phyloP scores from a whole-genome alignment of 2,329 filamentous ascomycete genomes.

The Bipolaris sorokiniana region DNA sequence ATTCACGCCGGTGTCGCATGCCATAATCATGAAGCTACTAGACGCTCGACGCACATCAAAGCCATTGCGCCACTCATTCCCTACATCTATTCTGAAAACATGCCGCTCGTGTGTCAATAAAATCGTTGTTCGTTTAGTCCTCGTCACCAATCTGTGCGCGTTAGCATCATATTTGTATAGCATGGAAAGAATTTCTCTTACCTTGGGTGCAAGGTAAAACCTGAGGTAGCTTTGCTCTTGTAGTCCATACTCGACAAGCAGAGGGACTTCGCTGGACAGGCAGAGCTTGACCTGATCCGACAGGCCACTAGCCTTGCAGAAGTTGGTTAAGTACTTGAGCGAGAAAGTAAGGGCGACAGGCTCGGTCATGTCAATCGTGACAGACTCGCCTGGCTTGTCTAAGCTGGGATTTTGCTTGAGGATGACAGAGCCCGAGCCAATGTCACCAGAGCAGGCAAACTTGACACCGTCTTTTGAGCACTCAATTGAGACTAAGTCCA shows the following conservation, averaged over 20 bases:
- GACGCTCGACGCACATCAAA: constrained; percentile 36
- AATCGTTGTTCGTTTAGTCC: constrained; percentile 53
- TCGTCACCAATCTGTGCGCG: constrained; percentile 70
- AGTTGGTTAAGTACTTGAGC: constrained; percentile 99
- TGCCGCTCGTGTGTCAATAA: constrained; percentile 31
- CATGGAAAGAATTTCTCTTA: constrained; percentile 51
- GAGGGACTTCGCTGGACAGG: constrained; percentile 93
- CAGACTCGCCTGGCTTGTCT: constrained; percentile 84
- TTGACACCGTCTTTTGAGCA: constrained; percentile 97
- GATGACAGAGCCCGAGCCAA: constrained; percentile 92
- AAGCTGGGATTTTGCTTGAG: constrained; percentile 87
- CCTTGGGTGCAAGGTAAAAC: constrained; percentile 99
- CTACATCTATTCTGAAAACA: constrained; percentile 36
- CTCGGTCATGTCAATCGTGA: constrained; percentile 89
- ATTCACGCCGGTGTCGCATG: constrained; percentile 28
- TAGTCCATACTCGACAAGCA: constrained; percentile 90
- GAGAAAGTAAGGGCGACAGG: constrained; percentile 96
- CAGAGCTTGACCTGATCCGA: constrained; percentile 86
- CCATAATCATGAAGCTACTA: constrained; percentile 25
- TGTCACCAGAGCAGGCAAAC: constrained; percentile 91
- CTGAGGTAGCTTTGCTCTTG: constrained; percentile 87
- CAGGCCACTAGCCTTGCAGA: constrained; percentile 94
- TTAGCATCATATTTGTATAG: constrained; percentile 43
- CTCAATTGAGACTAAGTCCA: constrained; percentile 80
- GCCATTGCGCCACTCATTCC: constrained; percentile 33